Conservation (phyloP, 257 asterid genomes). For the Plantago major region DNA sequence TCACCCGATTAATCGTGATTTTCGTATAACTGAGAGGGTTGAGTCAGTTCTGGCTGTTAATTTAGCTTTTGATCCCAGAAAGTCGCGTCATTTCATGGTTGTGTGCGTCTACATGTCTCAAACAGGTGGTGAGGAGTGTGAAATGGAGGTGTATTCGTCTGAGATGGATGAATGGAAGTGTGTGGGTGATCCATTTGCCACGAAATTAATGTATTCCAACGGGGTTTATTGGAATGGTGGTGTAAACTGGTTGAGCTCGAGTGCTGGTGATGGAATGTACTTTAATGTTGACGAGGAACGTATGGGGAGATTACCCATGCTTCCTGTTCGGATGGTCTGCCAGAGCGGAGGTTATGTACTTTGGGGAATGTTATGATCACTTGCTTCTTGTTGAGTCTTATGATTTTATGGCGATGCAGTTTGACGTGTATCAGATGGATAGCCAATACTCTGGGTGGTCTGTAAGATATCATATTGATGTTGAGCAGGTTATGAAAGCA, state of each 20-base stretch:
- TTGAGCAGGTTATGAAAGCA: not conserved
- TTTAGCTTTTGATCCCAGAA: constrained; percentile 41
- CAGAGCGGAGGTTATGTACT: constrained; percentile 7
- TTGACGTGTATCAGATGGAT: constrained; percentile 25
- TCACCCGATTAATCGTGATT: not conserved
- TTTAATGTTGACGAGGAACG: constrained; percentile 8
- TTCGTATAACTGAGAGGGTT: not conserved
- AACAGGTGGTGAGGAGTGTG: not conserved
- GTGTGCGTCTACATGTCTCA: constrained; percentile 15
- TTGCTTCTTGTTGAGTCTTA: constrained; percentile 19
- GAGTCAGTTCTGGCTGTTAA: constrained; percentile 16
- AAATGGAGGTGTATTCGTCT: constrained; percentile 26
- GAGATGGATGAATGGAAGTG: constrained; percentile 24
- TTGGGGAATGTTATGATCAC: constrained; percentile 27
- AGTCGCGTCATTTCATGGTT: constrained; percentile 34
- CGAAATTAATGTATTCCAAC: not conserved
- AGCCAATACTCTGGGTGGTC: constrained; percentile 27
- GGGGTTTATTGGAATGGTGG: constrained; percentile 25
- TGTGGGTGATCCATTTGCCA: constrained; percentile 2
- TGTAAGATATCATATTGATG: constrained; percentile 20
- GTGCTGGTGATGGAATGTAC: constrained; percentile 9
- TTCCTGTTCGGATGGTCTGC: not conserved
- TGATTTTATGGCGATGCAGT: not conserved
- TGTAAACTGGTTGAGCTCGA: constrained; percentile 9
- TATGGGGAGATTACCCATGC: constrained; percentile 14